Percentiles rank a stretch among this genome's conserved stretches.
Evolutionary conservation across 2,329 filamentous ascomycete genomes (phyloP).

Genomic region (Colletotrichum camelliae): DNA sequence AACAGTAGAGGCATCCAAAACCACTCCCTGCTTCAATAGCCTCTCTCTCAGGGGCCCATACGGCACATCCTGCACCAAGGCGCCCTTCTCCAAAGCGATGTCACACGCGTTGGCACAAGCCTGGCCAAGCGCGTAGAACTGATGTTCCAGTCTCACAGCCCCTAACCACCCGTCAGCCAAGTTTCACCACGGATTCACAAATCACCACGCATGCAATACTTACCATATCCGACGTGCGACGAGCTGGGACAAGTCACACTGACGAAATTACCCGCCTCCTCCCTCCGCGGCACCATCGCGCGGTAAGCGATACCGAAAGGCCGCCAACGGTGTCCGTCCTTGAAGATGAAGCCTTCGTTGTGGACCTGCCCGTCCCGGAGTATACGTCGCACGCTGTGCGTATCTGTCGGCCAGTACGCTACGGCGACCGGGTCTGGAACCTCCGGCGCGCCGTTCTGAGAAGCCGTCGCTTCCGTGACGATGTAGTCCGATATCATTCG

Average conservation of each 20-base stretch:
- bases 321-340: constrained; percentile 22
- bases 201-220: neutral
- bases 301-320: constrained; percentile 23
- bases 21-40: neutral
- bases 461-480: constrained; percentile 26
- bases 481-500: constrained; percentile 28
- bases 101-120: constrained; percentile 15
- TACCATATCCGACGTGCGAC: constrained; percentile 21
- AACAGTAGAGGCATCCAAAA: neutral
- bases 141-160: constrained; percentile 14
- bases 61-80: neutral
- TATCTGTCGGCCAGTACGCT: constrained; percentile 29
- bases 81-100: constrained; percentile 4
- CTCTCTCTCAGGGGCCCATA: neutral
- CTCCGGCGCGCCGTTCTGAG: constrained; percentile 7
- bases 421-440: constrained; percentile 24
- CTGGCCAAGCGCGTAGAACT: constrained; percentile 14
- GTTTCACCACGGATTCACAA: neutral
- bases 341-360: constrained; percentile 29
- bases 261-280: constrained; percentile 20
- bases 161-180: neutral
- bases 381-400: constrained; percentile 27
- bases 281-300: constrained; percentile 12
- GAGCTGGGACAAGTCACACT: constrained; percentile 20
- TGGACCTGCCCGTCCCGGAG: constrained; percentile 24